Evolutionary conservation across 148 eudicot species (phyloP), one percentile per base, ranked within the genome.

Genomic region (Selenicereus undatus): DNA sequence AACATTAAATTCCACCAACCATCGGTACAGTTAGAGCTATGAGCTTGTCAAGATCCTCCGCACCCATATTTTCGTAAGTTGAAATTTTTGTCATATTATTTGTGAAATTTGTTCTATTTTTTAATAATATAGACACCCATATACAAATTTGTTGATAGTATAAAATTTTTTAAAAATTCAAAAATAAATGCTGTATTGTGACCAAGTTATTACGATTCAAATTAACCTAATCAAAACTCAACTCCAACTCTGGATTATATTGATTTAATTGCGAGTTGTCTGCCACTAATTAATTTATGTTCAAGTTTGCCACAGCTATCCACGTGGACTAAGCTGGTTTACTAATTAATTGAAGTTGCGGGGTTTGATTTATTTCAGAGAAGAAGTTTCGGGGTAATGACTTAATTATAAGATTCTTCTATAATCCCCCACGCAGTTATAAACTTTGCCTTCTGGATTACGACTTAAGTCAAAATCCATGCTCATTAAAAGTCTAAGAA

Each of bases 291-390:
- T 17, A 84, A 76, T 73, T 73, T 24, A 8, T 84, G 29, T 72
- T 72, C 84, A 74, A 84, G 39, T 84, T 81, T 84, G 84, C 72
- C 50, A 84, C 84, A 54, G 14, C 77, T 10, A 66, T 0, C 18
- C 18, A 64, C 11, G 29, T 64, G 20, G 22, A 17, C 62, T 56
- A 20, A 48, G 8, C 13, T 56, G 7, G 68, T 27, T 66, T 27
- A 26, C 71, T 66, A 66, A 32, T 32, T 32, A 27, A 56, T 42
- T 79, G 77, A 79, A 83, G 32, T 32, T 32, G 1, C 21, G 27
- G 64, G 60, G 35, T 69, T 72, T 84, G 13, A 35, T 52, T 36
- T 36, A 36, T 2, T 4, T 74, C 29, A 13, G 10, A 14, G 71
- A 56, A 43, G 76, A 80, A 69, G 6, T 70, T 83, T 43, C 56